Percentiles rank a stretch among this genome's conserved stretches.
These are phyloP conservation scores for Rhododendron henanense DNA, from an alignment of 148 eudicot species.

Conservation along the genomic window DNA sequence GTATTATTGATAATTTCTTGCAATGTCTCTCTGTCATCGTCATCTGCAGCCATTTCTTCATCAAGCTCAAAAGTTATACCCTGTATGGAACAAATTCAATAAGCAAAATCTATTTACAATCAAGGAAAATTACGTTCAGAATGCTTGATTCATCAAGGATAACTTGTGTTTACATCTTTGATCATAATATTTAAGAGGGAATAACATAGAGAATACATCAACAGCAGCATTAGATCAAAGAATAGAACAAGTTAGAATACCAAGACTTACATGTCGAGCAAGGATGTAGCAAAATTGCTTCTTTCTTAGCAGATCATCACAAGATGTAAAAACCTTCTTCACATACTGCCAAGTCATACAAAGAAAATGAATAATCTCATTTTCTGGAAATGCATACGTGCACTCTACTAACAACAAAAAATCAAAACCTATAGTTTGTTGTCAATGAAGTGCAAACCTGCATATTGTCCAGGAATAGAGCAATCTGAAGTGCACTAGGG, in stretches of 20 bases:
- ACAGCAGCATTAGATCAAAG: background rate
- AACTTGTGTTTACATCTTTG: background rate
- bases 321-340: slow-evolving; percentile 64
- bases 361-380: background rate
- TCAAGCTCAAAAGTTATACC: slow-evolving; percentile 82
- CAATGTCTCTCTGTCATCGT: slow-evolving; percentile 64
- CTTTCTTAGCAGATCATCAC: slow-evolving; percentile 56
- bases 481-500: slow-evolving; percentile 85
- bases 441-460: slow-evolving; percentile 43
- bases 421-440: background rate
- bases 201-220: background rate
- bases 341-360: slow-evolving; percentile 58
- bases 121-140: background rate
- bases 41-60: slow-evolving; percentile 58
- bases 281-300: slow-evolving; percentile 89
- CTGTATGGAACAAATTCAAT: slow-evolving; percentile 28
- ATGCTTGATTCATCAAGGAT: background rate
- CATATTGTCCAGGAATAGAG: slow-evolving; percentile 65
- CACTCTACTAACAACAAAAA: background rate
- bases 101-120: background rate
- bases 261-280: slow-evolving; percentile 77
- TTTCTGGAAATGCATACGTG: background rate
- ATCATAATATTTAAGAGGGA: background rate
- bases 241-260: slow-evolving; percentile 2
- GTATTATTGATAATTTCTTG: slow-evolving; percentile 78